These are phyloP conservation scores for Salmacisia buchloeana DNA, from an alignment of 1,284 basidiomycete genomes.

Conservation along the genomic window DNA sequence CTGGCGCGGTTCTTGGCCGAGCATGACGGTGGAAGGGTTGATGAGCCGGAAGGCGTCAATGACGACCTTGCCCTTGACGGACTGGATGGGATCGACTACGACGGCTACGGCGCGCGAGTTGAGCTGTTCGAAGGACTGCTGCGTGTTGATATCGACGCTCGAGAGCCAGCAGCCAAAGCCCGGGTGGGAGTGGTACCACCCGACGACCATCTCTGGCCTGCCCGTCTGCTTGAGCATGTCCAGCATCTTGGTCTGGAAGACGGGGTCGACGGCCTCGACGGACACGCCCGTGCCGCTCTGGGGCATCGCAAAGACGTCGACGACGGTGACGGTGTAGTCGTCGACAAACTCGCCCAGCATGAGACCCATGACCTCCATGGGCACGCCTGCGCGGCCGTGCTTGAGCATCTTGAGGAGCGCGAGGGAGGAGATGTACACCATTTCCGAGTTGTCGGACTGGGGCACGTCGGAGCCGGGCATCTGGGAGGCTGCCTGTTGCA, in stretches of 20 bases:
- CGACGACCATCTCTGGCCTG: slow-evolving; percentile 93
- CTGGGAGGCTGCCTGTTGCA: neutral
- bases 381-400: slow-evolving; percentile 95
- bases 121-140: slow-evolving; percentile 97
- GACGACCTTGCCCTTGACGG: slow-evolving; percentile 83
- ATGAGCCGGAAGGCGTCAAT: slow-evolving; percentile 90
- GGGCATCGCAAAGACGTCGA: slow-evolving; percentile 73
- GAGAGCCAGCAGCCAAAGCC: slow-evolving; percentile 99
- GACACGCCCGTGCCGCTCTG: slow-evolving; percentile 7
- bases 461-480: slow-evolving; percentile 27
- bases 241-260: slow-evolving; percentile 97
- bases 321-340: slow-evolving; percentile 78
- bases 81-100: slow-evolving; percentile 97
- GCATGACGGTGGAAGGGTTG: slow-evolving; percentile 55
- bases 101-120: slow-evolving; percentile 93
- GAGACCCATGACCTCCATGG: slow-evolving; percentile 99
- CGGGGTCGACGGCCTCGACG: slow-evolving; percentile 70
- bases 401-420: slow-evolving; percentile 72
- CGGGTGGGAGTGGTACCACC: slow-evolving; percentile 99
- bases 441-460: slow-evolving; percentile 53
- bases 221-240: slow-evolving; percentile 99
- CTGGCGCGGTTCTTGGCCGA: slow-evolving; percentile 83
- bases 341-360: slow-evolving; percentile 99
- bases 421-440: slow-evolving; percentile 48
- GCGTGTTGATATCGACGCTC: slow-evolving; percentile 98